Base-by-base conservation (phyloP, 2,329 filamentous ascomycete genomes). In the Tolypocladium tropicale region DNA sequence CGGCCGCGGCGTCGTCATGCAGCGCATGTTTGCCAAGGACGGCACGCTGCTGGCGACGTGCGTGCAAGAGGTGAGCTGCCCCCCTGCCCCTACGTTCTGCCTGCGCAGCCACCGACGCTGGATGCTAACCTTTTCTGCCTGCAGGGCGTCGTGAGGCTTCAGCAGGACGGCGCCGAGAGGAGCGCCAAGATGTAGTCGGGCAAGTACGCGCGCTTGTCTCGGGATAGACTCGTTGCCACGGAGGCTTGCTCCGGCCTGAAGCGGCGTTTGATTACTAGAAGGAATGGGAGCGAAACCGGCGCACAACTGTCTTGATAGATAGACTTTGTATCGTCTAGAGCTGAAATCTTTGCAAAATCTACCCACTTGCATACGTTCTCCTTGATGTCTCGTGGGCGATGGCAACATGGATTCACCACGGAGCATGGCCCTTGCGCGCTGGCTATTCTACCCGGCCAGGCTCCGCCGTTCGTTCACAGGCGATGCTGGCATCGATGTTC, bases 21-120 rank as follows among this genome's bases (percentile, higher is more conserved):
- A 91, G 76, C 81, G 82, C 70, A 88, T 93, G 58, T 92, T 85
- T 68, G 78, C 81, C 30, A 76, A 74, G 61, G 85, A 91, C 59
- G 89, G 89, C 25, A 85, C 78, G 30, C 70, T 94, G 70, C 73
- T 94, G 65, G 89, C 89, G 30, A 92, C 83, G 34, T 93, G 89
- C 68, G 80, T 89, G 57, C 89, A 94, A 72, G 89, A 94, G 80
- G 88, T 80, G 59, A 72, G 75, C 68, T 54, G 54, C 39, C 23
- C 18, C 12, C 2, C n/a, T 11, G 11, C 23, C 30, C 33, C 56
- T 37, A 6, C 16, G 10, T 36, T 12, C 16, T 36, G 6, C 34
- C 16, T n/a, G n/a, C n/a, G n/a, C n/a, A n/a, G n/a, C n/a, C n/a
- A n/a, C n/a, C n/a, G n/a, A n/a, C 3, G n/a, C 36, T 18, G 1